These are phyloP conservation scores for Ogataea neopini DNA, from an alignment of 805 yeast species.

Conservation along the genomic window DNA sequence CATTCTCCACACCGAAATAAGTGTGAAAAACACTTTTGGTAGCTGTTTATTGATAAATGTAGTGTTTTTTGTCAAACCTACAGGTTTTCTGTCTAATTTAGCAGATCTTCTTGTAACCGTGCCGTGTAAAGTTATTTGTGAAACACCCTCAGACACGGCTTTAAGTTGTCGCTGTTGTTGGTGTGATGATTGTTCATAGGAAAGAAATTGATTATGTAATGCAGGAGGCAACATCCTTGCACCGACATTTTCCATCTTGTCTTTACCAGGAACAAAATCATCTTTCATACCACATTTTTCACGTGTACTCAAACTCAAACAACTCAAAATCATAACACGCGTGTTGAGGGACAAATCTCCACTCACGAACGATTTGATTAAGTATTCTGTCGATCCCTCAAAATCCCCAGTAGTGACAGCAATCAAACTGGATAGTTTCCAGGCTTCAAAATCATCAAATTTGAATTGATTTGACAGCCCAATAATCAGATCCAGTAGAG, in stretches of 20 bases:
- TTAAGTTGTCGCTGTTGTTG: slow-evolving; percentile 4
- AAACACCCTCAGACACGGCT: slow-evolving; percentile 17
- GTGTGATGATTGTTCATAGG: slow-evolving; percentile 18
- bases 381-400: slow-evolving; percentile 43
- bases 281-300: slow-evolving; percentile 68
- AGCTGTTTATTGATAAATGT: slow-evolving; percentile 42
- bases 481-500: slow-evolving; percentile 50
- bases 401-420: slow-evolving; percentile 57
- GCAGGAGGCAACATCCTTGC: slow-evolving; percentile 45
- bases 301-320: slow-evolving; percentile 70
- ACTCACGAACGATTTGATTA: slow-evolving; percentile 50
- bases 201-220: slow-evolving; percentile 45
- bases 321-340: slow-evolving; percentile 65
- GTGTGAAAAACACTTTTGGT: slow-evolving; percentile 52
- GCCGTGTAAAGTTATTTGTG: slow-evolving; percentile 35
- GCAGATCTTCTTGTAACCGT: slow-evolving; percentile 45
- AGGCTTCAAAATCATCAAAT: slow-evolving; percentile 59
- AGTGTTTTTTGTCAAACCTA: slow-evolving; percentile 25
- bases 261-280: slow-evolving; percentile 41
- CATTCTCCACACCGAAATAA: slow-evolving; percentile 48
- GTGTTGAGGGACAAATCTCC: slow-evolving; percentile 86
- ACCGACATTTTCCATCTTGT: slow-evolving; percentile 30
- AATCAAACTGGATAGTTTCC: slow-evolving; percentile 62
- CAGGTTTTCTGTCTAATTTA: slow-evolving; percentile 22
- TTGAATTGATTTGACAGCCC: slow-evolving; percentile 59